Evolutionary conservation across 2,329 filamentous ascomycete genomes (phyloP), one percentile per base, ranked within the genome.

Genomic region (Cytospora paraplurivora): DNA sequence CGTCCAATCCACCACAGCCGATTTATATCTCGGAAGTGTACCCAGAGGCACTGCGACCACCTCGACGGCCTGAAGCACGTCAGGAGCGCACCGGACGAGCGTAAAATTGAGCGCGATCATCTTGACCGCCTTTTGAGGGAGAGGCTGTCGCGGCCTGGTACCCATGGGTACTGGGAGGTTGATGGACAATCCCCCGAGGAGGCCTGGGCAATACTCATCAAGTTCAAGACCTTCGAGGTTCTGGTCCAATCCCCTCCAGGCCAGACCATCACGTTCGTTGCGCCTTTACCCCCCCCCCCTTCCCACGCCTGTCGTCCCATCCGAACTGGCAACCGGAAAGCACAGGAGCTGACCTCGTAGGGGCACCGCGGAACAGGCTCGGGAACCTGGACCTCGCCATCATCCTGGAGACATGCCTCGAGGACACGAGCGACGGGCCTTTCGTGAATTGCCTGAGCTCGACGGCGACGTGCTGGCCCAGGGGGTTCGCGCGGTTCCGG

Each of bases 41-140:
- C 58, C 12, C 58, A 60, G 35, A 47, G 58, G 19, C 58, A 60
- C 13, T 60, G 58, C 33, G 58, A 60, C 38, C 58, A 60, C 50
- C 58, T 54, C 6, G 50, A 54, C 7, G 47, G 47, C 27, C 19
- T 54, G 1, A 32, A 49, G 38, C 37, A 27, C 1, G 12, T 44
- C 13, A 21, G 8, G n/a, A 21, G 19, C 38, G n/a, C n/a, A 5
- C 38, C 50, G n/a, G 47, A 21, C 12, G 58, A 60, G 17, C 58
- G 38, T 1, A 32, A n/a, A 19, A 55, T 60, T n/a, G 50, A 60
- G 6, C 12, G 13, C 58, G 15, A 27, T 2, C 37, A 60, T 1
- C 32, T 60, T 4, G 35, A 37, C 13, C 10, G 34, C 32, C 47
- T 60, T 19, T 32, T 60, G 51, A 15, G 35, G 17, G 51, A 5